phyloP scores from a whole-genome alignment of 192 early-diverging fungal species.

The Jimgerdemannia lactiflua region DNA sequence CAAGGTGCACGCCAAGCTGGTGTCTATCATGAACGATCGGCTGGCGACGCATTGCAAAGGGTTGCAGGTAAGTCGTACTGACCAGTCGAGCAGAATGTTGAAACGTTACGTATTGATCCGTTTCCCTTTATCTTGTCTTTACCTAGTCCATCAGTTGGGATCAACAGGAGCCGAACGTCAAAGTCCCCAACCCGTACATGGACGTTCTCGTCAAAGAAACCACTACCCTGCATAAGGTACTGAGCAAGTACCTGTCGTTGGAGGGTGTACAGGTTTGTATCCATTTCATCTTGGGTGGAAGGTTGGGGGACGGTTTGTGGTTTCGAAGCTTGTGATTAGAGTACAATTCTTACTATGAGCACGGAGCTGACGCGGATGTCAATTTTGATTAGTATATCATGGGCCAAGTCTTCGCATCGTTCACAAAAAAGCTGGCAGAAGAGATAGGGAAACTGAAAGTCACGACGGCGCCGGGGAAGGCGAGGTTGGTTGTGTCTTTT shows the following conservation, averaged over 20 bases:
- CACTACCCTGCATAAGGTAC: slow-evolving; percentile 85
- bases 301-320: too few relatives aligned
- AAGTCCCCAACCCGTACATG: slow-evolving; percentile 63
- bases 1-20: slow-evolving; percentile 88
- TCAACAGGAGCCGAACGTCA: slow-evolving; percentile 13
- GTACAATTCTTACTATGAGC: background rate
- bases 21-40: slow-evolving; percentile 94
- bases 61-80: slow-evolving; percentile 49
- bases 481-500: slow-evolving; percentile 38
- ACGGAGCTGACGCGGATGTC: background rate
- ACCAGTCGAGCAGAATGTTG: too few relatives aligned
- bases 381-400: slow-evolving; percentile 55
- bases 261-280: slow-evolving; percentile 61
- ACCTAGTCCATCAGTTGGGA: slow-evolving; percentile 52
- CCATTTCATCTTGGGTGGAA: background rate
- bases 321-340: background rate
- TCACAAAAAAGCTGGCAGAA: slow-evolving; percentile 72
- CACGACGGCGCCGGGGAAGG: slow-evolving; percentile 60
- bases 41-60: slow-evolving; percentile 73
- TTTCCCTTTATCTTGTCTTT: slow-evolving; percentile 2
- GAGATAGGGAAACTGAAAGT: slow-evolving; percentile 53
- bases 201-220: slow-evolving; percentile 88
- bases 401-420: slow-evolving; percentile 73
- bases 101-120: slow-evolving; percentile 5
- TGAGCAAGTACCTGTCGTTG: slow-evolving; percentile 80